A percentile compares a stretch with the other conserved stretches of the same genome.
Conservation (phyloP, 345 rosid genomes). For the Conringia planisiliqua region DNA sequence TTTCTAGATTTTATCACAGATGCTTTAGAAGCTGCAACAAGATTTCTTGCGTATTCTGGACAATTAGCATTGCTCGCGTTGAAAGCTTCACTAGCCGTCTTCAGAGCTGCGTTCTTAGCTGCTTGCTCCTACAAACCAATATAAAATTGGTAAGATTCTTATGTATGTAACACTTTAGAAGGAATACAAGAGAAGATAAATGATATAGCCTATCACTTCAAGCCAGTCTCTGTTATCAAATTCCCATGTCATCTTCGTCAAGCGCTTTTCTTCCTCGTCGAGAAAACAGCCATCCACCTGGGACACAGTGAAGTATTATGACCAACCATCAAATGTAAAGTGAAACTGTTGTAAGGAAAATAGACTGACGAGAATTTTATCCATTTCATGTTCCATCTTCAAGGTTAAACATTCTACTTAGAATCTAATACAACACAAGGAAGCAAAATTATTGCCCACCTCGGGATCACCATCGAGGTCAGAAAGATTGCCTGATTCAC, state of each 20-base stretch:
- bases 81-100: constrained; percentile 10
- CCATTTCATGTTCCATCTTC: not conserved
- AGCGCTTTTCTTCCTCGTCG: constrained; percentile 63
- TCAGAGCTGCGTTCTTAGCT: constrained; percentile 45
- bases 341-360: not conserved
- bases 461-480: constrained; percentile 70
- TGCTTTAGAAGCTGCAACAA: constrained; percentile 56
- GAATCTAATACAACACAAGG: constrained; percentile 9
- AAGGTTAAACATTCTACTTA: not conserved
- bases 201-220: constrained; percentile 48
- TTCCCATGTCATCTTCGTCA: constrained; percentile 41
- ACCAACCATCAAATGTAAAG: not conserved
- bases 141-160: not conserved
- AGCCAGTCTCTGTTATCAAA: constrained; percentile 63
- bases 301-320: not conserved
- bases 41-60: constrained; percentile 57
- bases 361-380: not conserved
- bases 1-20: constrained; percentile 57
- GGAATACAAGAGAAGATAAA: constrained; percentile 1
- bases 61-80: constrained; percentile 50
- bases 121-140: constrained; percentile 71
- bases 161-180: not conserved
- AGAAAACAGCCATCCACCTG: constrained; percentile 68
- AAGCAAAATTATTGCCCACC: constrained; percentile 39
- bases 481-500: constrained; percentile 66